Evolutionary conservation across 768 basidiomycete species (phyloP).

Genomic region (Pleurotus citrinopileatus): DNA sequence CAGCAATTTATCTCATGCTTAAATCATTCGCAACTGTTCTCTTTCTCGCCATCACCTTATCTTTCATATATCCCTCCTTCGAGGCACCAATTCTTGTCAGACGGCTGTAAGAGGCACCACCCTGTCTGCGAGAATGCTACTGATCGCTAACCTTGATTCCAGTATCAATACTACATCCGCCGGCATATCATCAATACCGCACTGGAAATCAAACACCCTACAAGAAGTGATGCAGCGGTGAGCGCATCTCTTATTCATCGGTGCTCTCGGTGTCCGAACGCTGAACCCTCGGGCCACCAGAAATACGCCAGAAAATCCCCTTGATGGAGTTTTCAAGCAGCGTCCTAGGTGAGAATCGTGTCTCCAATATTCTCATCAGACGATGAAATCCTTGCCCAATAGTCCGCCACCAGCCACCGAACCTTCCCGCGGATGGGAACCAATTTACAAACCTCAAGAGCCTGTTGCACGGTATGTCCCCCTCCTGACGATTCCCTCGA

Average conservation of each 20-base stretch:
- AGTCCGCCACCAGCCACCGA: neutral
- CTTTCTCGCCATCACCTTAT: neutral
- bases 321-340: neutral
- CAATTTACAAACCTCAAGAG: neutral
- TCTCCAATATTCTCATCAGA: neutral
- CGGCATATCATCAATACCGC: neutral
- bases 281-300: neutral
- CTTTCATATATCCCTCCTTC: conserved; percentile 3
- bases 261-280: neutral
- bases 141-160: neutral
- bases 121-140: neutral
- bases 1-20: neutral
- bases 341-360: neutral
- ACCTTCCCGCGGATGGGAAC: conserved; percentile 3
- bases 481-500: neutral
- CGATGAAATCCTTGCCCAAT: neutral
- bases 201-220: neutral
- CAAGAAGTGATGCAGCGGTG: neutral
- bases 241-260: neutral
- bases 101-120: neutral
- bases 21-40: conserved; percentile 2
- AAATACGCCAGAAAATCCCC: neutral
- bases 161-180: neutral
- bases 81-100: neutral
- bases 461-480: neutral